phyloP scores from a whole-genome alignment of 2,329 filamentous ascomycete species.

The Chalaropsis ovoidea region DNA sequence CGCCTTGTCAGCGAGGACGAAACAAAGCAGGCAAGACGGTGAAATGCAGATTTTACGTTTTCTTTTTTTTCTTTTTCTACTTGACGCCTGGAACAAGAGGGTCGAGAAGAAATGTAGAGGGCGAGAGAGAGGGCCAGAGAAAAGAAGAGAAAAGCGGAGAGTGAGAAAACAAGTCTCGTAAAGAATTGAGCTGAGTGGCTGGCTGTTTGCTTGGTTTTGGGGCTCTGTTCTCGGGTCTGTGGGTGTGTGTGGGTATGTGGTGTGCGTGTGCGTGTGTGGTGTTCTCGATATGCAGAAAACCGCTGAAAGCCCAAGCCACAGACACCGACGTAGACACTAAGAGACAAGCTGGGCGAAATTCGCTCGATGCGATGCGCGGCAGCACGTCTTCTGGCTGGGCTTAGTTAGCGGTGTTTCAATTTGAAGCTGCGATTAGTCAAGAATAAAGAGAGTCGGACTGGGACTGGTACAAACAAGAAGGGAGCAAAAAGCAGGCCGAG shows the following conservation, averaged over 20 bases:
- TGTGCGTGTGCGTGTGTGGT: neutral
- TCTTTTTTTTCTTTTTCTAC: neutral
- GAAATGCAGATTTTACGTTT: neutral
- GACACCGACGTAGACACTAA: neutral
- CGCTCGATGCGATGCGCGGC: neutral
- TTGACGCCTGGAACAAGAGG: neutral
- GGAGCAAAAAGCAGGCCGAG: neutral
- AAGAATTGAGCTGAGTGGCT: neutral
- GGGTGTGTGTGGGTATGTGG: neutral
- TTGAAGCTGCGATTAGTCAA: neutral
- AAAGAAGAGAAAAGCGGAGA: neutral
- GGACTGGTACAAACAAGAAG: neutral
- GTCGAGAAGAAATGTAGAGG: neutral
- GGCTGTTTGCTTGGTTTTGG: neutral
- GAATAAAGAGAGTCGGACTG: neutral
- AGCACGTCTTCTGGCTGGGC: neutral
- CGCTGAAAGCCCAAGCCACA: neutral
- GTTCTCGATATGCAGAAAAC: neutral
- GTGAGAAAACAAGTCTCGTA: neutral
- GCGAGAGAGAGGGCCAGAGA: neutral
- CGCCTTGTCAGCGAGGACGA: neutral
- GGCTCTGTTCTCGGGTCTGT: neutral
- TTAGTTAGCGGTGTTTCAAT: neutral
- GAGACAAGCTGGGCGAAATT: neutral
- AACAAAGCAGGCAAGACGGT: neutral